Percentiles rank a stretch among this genome's conserved stretches.
Conservation (phyloP, 2,329 filamentous ascomycete species). For the Colletotrichum sidae region DNA sequence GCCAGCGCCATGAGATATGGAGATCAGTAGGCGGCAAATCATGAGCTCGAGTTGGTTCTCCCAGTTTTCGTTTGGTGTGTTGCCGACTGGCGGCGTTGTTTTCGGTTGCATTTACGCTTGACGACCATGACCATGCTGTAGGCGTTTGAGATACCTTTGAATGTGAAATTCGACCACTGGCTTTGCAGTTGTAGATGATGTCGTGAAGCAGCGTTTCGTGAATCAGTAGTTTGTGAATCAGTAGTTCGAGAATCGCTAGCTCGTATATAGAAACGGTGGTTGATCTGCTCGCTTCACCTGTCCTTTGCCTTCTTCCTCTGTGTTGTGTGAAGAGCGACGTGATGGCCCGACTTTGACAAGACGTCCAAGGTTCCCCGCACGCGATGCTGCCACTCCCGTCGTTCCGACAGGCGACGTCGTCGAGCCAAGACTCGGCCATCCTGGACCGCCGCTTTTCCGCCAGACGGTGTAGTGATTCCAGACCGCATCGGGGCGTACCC, state of each 20-base stretch:
- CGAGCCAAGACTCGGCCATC: conserved; percentile 1
- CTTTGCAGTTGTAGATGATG: too few species aligned
- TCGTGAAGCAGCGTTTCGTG: too few species aligned
- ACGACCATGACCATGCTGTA: conserved; percentile 21
- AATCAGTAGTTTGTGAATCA: too few species aligned
- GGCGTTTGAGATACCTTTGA: conserved; percentile 37
- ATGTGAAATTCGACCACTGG: background rate
- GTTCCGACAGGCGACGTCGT: conserved; percentile 21
- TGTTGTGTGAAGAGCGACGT: background rate
- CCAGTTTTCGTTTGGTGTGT: conserved; percentile 10
- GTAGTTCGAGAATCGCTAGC: background rate
- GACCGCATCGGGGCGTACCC: conserved; percentile 1
- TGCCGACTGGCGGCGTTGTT: conserved; percentile 4
- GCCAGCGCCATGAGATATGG: conserved; percentile 35
- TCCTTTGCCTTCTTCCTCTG: background rate
- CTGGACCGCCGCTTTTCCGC: conserved; percentile 14
- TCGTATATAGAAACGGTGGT: background rate
- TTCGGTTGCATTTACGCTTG: conserved; percentile 17
- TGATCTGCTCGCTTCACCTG: background rate
- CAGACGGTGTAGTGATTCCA: background rate
- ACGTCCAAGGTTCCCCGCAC: conserved; percentile 2
- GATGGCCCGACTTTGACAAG: background rate
- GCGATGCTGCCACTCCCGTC: background rate
- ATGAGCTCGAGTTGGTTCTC: conserved; percentile 27
- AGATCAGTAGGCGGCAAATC: conserved; percentile 35